A percentile compares a stretch with the other conserved stretches of the same genome.
phyloP scores from a whole-genome alignment of 2,329 filamentous ascomycete genomes.

The Stagonosporopsis tanaceti region DNA sequence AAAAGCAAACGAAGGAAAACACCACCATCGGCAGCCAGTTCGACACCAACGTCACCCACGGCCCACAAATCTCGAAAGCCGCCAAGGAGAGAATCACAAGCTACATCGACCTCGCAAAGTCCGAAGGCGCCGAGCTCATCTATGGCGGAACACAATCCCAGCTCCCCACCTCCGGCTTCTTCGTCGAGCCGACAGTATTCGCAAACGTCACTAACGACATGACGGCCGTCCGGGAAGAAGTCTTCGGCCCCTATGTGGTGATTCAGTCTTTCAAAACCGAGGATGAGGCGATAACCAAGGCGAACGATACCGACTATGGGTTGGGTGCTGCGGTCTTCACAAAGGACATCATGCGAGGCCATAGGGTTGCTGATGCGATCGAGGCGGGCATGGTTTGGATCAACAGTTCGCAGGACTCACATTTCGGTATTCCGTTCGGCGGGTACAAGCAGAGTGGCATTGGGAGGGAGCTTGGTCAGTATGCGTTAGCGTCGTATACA shows the following conservation, averaged over 20 bases:
- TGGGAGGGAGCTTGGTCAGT: not conserved
- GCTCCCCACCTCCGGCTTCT: too few relatives aligned
- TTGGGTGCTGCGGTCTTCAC: not conserved
- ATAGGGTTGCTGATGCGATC: too few relatives aligned
- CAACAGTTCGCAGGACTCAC: not conserved
- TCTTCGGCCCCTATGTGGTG: not conserved
- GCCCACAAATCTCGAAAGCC: too few relatives aligned
- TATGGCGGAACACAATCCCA: too few relatives aligned
- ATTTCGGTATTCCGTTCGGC: not conserved
- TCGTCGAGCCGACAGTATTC: not conserved
- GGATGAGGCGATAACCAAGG: not conserved
- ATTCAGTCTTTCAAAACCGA: not conserved
- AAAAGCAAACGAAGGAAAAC: too few relatives aligned
- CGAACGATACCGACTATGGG: not conserved
- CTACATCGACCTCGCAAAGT: too few relatives aligned
- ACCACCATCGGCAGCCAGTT: too few relatives aligned
- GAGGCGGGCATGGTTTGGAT: not conserved
- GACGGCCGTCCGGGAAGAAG: not conserved
- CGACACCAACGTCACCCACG: too few relatives aligned
- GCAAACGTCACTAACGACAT: not conserved
- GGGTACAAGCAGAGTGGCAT: not conserved
- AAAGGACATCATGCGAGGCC: not conserved
- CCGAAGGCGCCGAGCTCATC: too few relatives aligned
- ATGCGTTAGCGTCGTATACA: too few relatives aligned
- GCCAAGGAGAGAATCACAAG: too few relatives aligned